A percentile compares a stretch with the other conserved stretches of the same genome.
phyloP scores from a whole-genome alignment of 2,329 filamentous ascomycete genomes.

The Verticillium longisporum region DNA sequence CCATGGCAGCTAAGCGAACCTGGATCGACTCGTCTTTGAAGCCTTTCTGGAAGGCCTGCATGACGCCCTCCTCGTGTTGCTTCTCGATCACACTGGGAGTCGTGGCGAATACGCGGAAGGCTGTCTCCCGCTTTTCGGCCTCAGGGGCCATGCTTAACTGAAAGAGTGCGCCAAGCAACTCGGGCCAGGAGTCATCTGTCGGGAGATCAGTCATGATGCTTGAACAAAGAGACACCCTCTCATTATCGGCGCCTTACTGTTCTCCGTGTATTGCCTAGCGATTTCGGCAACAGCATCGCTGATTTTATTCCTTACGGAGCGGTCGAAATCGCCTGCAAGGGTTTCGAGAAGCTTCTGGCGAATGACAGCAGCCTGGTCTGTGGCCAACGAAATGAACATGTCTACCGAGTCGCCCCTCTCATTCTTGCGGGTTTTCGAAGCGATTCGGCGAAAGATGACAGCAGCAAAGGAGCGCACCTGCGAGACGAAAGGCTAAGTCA shows the following conservation, averaged over 20 bases:
- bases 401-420: conserved; percentile 67
- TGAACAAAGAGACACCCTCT: background rate
- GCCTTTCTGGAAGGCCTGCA: conserved; percentile 81
- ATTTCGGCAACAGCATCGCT: conserved; percentile 96
- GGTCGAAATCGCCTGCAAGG: conserved; percentile 65
- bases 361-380: conserved; percentile 70
- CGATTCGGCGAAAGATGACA: conserved; percentile 89
- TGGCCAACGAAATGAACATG: conserved; percentile 73
- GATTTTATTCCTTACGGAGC: conserved; percentile 83
- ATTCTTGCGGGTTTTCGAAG: conserved; percentile 80
- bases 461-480: conserved; percentile 87
- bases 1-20: conserved; percentile 89
- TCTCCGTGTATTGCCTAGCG: conserved; percentile 89
- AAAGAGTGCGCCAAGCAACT: conserved; percentile 80
- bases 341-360: conserved; percentile 76
- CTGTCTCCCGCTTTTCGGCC: conserved; percentile 78
- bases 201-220: conserved; percentile 1
- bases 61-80: conserved; percentile 87
- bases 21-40: conserved; percentile 83
- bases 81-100: conserved; percentile 94
- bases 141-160: conserved; percentile 83
- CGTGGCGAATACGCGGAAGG: conserved; percentile 91
- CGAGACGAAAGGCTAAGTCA: background rate
- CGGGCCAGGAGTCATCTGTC: conserved; percentile 78
- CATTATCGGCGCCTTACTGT: conserved; percentile 51